Evolutionary conservation across 1,139 yeast species (phyloP).

Genomic region (Kodamaea suecica): DNA sequence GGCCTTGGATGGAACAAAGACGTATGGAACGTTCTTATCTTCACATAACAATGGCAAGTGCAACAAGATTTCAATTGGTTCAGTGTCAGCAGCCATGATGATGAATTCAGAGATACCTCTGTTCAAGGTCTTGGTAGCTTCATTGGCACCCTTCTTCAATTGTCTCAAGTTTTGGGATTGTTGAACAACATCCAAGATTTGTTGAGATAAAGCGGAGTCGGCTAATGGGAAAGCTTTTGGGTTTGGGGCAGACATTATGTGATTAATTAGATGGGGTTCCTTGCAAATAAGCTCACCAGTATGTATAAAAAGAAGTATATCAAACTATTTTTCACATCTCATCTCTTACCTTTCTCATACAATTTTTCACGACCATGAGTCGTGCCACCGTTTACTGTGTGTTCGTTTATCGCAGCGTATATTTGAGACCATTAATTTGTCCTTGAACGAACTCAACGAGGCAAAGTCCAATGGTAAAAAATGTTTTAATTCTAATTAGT

Average conservation of each 20-base stretch:
- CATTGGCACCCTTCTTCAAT: slow-evolving; percentile 99
- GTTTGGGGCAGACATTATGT: slow-evolving; percentile 68
- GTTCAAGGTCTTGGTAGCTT: slow-evolving; percentile 98
- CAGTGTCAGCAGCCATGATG: slow-evolving; percentile 99
- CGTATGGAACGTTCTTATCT: slow-evolving; percentile 99
- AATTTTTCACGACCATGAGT: slow-evolving; percentile 7
- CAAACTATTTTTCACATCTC: slow-evolving; percentile 7
- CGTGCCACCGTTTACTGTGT: slow-evolving; percentile 5
- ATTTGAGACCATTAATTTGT: slow-evolving; percentile 7
- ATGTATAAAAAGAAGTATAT: slow-evolving; percentile 11
- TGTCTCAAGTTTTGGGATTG: slow-evolving; percentile 98
- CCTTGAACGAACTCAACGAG: slow-evolving; percentile 9
- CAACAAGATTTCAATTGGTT: slow-evolving; percentile 96
- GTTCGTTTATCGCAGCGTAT: slow-evolving; percentile 3
- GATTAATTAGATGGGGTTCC: slow-evolving; percentile 54
- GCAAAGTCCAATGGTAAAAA: slow-evolving; percentile 3
- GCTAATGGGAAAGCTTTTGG: slow-evolving; percentile 99
- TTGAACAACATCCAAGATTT: slow-evolving; percentile 95
- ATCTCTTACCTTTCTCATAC: slow-evolving; percentile 5
- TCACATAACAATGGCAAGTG: slow-evolving; percentile 97
- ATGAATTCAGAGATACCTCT: slow-evolving; percentile 99
- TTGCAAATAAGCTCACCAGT: slow-evolving; percentile 54
- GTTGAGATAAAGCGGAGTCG: slow-evolving; percentile 92
- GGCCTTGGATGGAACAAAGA: slow-evolving; percentile 96
- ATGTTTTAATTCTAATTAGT: slow-evolving; percentile 1